A percentile compares a stretch with the other conserved stretches of the same genome.
Evolutionary conservation across 345 rosid genomes (phyloP).

Genomic region (Kandelia obovata): DNA sequence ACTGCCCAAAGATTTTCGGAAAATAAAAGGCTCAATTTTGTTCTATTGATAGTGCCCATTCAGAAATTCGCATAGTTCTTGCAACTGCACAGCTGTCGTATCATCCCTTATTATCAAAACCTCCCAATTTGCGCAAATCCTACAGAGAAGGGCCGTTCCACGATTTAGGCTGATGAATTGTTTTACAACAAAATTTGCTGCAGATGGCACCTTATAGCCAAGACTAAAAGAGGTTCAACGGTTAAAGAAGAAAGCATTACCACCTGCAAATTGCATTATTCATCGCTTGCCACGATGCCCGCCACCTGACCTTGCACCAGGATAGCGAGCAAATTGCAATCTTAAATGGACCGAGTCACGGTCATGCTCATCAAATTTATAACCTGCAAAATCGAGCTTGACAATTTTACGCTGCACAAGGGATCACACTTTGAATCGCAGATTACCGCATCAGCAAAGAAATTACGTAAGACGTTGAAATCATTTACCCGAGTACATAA

Average conservation of each 20-base stretch:
- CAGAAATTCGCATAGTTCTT: slow-evolving; percentile 25
- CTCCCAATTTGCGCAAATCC: slow-evolving; percentile 36
- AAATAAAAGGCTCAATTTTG: slow-evolving; percentile 23
- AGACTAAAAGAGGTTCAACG: slow-evolving; percentile 32
- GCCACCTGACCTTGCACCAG: slow-evolving; percentile 74
- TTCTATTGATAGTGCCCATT: slow-evolving; percentile 24
- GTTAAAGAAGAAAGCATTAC: slow-evolving; percentile 25
- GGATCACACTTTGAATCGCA: slow-evolving; percentile 22
- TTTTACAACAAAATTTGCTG: slow-evolving; percentile 26
- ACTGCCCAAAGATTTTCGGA: slow-evolving; percentile 11
- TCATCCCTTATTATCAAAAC: slow-evolving; percentile 32
- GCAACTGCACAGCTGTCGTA: slow-evolving; percentile 31
- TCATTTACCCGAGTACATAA: slow-evolving; percentile 16
- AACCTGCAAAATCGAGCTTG: slow-evolving; percentile 70
- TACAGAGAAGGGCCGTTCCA: slow-evolving; percentile 42
- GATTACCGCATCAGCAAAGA: slow-evolving; percentile 25
- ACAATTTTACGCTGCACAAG: slow-evolving; percentile 41
- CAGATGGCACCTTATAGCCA: slow-evolving; percentile 25
- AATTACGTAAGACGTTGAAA: slow-evolving; percentile 19
- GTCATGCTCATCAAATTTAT: slow-evolving; percentile 62
- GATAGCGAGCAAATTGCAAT: slow-evolving; percentile 75
- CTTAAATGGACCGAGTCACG: slow-evolving; percentile 55
- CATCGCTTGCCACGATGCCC: slow-evolving; percentile 66
- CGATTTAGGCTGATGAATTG: slow-evolving; percentile 34
- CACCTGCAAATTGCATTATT: slow-evolving; percentile 42